Evolutionary conservation across 139 green algal species (phyloP), one percentile per base, ranked within the genome.

Genomic region (Ostreobium quekettii): DNA sequence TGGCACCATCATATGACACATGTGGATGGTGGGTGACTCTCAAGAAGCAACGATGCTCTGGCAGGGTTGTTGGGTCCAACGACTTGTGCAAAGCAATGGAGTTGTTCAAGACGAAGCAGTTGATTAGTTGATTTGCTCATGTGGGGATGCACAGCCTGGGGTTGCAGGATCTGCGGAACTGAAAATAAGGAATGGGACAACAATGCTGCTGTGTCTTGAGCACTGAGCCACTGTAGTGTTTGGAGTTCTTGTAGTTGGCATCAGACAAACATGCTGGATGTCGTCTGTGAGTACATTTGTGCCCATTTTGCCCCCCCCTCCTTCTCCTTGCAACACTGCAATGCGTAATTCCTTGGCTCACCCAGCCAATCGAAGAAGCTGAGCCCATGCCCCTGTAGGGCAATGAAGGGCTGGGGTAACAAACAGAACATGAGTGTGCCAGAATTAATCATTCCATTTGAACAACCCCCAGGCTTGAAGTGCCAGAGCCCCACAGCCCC

Each of bases 1-100:
- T 98, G 32, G 93, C 95, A 11, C 83, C 84, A 3, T 87, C 77
- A n/a, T 93, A 86, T 78, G 87, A 95, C 77, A 91, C 86, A 5
- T 74, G 53, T 26, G 82, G 76, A 5, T 83, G 68, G 72, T 80
- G 62, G 70, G 78, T 65, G 33, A 19, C 11, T 53, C 19, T 53
- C 42, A 26, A 19, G 42, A 53, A 53, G 42, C 15, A 19, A 26
- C 19, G 19, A 19, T 53, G 11, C 15, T 11, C 11, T 11, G 42
- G 19, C 11, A 53, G 15, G 42, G 11, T 19, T 19, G 42, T 19
- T 53, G 42, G 11, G 19, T 53, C 15, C 11, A 53, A 11, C 42
- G 11, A 26, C 15, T 53, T 53, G 11, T 19, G 19, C 11, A 53
- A 53, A 26, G 19, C 15, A 53, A 11, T 19, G 15, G 42, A 53